Evolutionary conservation across 108 stramenopile genomes (phyloP).

Genomic region (Schizochytrium sp.): DNA sequence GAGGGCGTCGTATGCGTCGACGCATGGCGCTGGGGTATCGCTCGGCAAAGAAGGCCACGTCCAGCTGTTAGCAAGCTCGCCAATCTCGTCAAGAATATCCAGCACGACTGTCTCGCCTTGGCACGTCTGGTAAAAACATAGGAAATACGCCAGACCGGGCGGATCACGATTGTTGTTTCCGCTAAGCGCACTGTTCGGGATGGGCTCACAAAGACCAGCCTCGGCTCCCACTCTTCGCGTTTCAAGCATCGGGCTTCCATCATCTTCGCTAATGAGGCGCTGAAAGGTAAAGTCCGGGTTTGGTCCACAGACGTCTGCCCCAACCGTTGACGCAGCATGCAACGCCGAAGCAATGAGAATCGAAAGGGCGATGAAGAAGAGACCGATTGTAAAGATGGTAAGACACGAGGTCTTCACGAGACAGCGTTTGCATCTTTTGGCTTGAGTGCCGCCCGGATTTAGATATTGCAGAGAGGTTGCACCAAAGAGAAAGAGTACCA

Average conservation of each 20-base stretch:
- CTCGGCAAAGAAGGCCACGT: not conserved
- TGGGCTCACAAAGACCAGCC: not conserved
- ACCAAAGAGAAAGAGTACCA: not conserved
- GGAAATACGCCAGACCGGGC: not conserved
- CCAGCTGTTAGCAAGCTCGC: not conserved
- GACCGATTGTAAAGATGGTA: not conserved
- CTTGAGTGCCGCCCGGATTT: not conserved
- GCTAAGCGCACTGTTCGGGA: not conserved
- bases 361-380: not conserved
- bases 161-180: not conserved
- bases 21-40: not conserved
- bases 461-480: not conserved
- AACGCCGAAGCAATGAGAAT: not conserved
- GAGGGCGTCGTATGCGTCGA: not conserved
- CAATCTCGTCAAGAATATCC: not conserved
- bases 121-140: not conserved
- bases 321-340: not conserved
- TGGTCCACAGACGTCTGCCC: not conserved
- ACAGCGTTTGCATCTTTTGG: not conserved
- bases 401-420: not conserved
- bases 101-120: not conserved
- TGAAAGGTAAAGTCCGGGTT: not conserved
- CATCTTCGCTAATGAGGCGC: not conserved
- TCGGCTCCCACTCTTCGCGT: not conserved
- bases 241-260: not conserved